Evolutionary conservation across 129 eudicot genomes (phyloP).

Genomic region (Artemisia annua): DNA sequence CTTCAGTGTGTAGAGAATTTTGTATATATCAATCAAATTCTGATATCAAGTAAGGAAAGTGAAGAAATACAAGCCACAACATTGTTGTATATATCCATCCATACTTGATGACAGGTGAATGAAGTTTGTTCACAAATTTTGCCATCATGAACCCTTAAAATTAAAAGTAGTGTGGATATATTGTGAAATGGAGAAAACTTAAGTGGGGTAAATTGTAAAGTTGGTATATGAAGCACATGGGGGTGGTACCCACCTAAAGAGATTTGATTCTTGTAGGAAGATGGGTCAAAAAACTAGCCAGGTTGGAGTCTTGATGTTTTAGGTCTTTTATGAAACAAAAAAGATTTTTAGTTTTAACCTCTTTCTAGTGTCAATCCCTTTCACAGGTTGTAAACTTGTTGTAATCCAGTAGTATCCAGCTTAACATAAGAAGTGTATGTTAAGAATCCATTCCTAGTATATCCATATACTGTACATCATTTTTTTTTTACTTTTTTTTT

Average conservation of each 20-base stretch:
- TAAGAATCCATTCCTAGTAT: no score
- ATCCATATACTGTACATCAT: no score
- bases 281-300: constrained; percentile 11
- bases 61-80: constrained; percentile 19
- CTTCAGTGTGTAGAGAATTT: not conserved
- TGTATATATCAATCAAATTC: constrained; percentile 3
- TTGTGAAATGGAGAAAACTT: constrained; percentile 3
- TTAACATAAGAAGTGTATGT: not conserved
- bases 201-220: constrained; percentile 17
- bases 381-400: constrained; percentile 32
- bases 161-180: constrained; percentile 13
- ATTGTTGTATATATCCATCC: constrained; percentile 13
- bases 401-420: constrained; percentile 8
- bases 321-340: not conserved
- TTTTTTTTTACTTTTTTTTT: no score
- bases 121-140: not conserved
- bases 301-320: constrained; percentile 9
- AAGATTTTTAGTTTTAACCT: not conserved
- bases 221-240: constrained; percentile 32
- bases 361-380: not conserved
- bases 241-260: constrained; percentile 33
- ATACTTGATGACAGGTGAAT: not conserved
- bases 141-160: constrained; percentile 10
- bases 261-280: constrained; percentile 26
- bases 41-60: not conserved